A percentile compares a stretch with the other conserved stretches of the same genome.
Conservation (phyloP, 352 stramenopile genomes). For the Achlya hypogyna region DNA sequence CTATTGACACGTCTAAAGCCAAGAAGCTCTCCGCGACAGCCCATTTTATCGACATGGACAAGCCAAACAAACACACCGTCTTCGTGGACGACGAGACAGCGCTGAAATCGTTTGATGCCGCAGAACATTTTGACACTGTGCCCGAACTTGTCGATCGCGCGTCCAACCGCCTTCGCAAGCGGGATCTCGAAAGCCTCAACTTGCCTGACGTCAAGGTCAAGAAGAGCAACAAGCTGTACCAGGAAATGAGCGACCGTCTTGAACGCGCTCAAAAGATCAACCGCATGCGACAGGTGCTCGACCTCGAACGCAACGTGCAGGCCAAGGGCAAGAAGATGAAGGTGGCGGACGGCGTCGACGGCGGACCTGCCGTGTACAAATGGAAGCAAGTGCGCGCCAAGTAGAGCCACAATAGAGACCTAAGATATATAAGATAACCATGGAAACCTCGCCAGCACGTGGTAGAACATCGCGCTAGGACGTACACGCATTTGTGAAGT, state of each 20-base stretch:
- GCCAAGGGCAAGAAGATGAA: conserved; percentile 80
- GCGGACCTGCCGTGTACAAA: conserved; percentile 68
- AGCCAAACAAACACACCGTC: conserved; percentile 88
- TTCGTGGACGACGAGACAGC: conserved; percentile 87
- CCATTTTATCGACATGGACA: conserved; percentile 69
- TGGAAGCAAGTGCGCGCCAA: conserved; percentile 86
- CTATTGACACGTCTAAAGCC: conserved; percentile 64
- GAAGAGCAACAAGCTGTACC: conserved; percentile 57
- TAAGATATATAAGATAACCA: neutral
- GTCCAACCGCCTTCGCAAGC: conserved; percentile 66
- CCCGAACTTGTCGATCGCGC: conserved; percentile 57
- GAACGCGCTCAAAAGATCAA: conserved; percentile 55
- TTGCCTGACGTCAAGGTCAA: conserved; percentile 35
- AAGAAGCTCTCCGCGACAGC: conserved; percentile 66
- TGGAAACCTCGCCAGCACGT: neutral
- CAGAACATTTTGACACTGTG: conserved; percentile 86
- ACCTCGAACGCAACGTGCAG: conserved; percentile 77
- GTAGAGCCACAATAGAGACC: conserved; percentile 25
- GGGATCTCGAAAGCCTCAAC: conserved; percentile 37
- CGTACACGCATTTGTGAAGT: no score
- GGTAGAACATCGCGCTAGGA: no score
- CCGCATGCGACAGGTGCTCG: conserved; percentile 58
- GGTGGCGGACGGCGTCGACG: conserved; percentile 55
- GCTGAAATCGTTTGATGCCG: conserved; percentile 81
- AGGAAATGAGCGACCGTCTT: conserved; percentile 58